Conservation (phyloP, 768 basidiomycete species). For the Leccinum ochraceum region DNA sequence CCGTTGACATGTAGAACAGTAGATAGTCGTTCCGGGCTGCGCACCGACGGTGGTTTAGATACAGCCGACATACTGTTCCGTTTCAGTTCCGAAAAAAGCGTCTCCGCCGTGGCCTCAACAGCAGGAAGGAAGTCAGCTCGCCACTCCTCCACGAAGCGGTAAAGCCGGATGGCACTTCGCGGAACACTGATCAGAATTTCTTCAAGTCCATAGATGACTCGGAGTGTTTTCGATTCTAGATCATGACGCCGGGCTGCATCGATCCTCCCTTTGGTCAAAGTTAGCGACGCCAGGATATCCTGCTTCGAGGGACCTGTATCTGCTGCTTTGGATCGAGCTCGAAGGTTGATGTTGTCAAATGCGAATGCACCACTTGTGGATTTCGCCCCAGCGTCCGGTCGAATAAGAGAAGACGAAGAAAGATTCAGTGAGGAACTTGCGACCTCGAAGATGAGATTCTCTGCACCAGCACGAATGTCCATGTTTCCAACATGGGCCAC, state of each 20-base stretch:
- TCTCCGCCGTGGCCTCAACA: too few relatives aligned
- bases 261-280: constrained; percentile 45
- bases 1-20: too few relatives aligned
- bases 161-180: constrained; percentile 50
- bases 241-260: constrained; percentile 53
- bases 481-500: constrained; percentile 45
- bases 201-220: constrained; percentile 46
- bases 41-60: too few relatives aligned
- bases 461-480: constrained; percentile 64
- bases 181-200: constrained; percentile 63
- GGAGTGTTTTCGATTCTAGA: constrained; percentile 37
- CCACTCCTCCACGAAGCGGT: too few relatives aligned
- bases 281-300: constrained; percentile 63
- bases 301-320: constrained; percentile 42
- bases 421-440: constrained; percentile 37
- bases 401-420: constrained; percentile 24
- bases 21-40: too few relatives aligned
- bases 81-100: too few relatives aligned
- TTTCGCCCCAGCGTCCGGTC: constrained; percentile 27
- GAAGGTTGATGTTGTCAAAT: constrained; percentile 55
- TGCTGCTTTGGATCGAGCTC: constrained; percentile 54
- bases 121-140: too few relatives aligned
- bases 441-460: constrained; percentile 68
- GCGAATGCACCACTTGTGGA: constrained; percentile 50
- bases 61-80: too few relatives aligned